A percentile compares a stretch with the other conserved stretches of the same genome.
Evolutionary conservation across 352 stramenopile genomes (phyloP).

Genomic region (Phytophthora hybrid): DNA sequence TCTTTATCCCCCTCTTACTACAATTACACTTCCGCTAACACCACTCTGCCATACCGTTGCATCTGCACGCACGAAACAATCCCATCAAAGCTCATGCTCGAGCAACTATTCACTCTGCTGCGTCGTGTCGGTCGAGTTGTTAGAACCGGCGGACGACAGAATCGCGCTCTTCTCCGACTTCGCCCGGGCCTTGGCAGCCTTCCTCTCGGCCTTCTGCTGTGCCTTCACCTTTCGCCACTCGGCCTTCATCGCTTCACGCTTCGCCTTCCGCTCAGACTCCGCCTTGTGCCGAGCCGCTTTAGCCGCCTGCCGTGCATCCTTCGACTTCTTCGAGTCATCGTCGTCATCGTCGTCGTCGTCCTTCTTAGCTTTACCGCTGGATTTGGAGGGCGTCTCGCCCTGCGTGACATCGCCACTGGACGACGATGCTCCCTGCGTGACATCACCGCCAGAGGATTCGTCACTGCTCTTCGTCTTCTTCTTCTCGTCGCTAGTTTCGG

Average conservation of each 20-base stretch:
- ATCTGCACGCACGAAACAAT: conserved; percentile 15
- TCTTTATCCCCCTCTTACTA: conserved; percentile 20
- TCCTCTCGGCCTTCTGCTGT: conserved; percentile 33
- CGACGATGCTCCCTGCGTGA: conserved; percentile 15
- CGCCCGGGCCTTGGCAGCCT: conserved; percentile 32
- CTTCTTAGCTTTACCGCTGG: conserved; percentile 21
- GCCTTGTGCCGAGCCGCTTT: conserved; percentile 40
- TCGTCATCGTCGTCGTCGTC: conserved; percentile 23
- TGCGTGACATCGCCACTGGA: conserved; percentile 27
- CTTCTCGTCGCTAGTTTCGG: background rate
- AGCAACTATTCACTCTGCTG: conserved; percentile 19
- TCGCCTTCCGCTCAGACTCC: conserved; percentile 34
- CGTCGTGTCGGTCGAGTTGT: conserved; percentile 32
- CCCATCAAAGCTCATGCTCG: conserved; percentile 6
- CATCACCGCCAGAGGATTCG: conserved; percentile 16
- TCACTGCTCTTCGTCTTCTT: conserved; percentile 2
- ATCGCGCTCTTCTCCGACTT: conserved; percentile 32
- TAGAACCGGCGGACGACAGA: conserved; percentile 22
- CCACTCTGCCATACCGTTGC: no score
- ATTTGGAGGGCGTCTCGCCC: conserved; percentile 17
- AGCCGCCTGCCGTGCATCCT: conserved; percentile 20
- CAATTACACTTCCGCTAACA: conserved; percentile 16
- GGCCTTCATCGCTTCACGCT: conserved; percentile 28
- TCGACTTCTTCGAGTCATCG: conserved; percentile 19
- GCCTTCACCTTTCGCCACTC: conserved; percentile 41